Conservation (phyloP, 2,329 filamentous ascomycete species). For the Aschersonia sp. region DNA sequence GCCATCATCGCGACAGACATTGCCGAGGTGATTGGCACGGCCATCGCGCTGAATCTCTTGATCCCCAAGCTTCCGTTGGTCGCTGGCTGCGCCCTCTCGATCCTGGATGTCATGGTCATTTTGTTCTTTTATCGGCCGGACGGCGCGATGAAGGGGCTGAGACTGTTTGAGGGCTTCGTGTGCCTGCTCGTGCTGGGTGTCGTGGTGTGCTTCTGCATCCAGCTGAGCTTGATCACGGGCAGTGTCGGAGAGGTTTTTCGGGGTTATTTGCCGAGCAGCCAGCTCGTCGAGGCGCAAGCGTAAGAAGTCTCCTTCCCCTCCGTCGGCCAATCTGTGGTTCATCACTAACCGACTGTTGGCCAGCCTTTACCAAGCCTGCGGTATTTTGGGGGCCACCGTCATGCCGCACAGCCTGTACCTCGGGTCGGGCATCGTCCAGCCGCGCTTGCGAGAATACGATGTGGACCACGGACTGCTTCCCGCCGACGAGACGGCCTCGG, state of each 20-base stretch:
- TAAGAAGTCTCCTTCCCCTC: conserved; percentile 9
- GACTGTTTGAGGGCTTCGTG: conserved; percentile 52
- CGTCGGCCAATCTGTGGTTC: background rate
- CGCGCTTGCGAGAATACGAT: conserved; percentile 51
- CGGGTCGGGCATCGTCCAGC: conserved; percentile 54
- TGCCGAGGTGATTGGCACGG: conserved; percentile 58
- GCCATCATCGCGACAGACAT: conserved; percentile 61
- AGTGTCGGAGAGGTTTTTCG: conserved; percentile 44
- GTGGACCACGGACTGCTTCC: conserved; percentile 36
- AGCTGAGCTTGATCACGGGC: conserved; percentile 45
- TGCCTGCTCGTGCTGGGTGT: conserved; percentile 50
- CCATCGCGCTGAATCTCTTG: conserved; percentile 54
- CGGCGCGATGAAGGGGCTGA: conserved; percentile 41
- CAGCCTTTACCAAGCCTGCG: conserved; percentile 52
- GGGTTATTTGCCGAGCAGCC: conserved; percentile 48
- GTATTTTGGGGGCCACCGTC: conserved; percentile 63
- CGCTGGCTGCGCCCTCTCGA: conserved; percentile 53
- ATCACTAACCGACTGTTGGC: background rate
- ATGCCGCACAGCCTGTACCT: conserved; percentile 59
- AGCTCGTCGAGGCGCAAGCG: conserved; percentile 42
- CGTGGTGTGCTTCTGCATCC: conserved; percentile 56
- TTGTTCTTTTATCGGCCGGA: conserved; percentile 50
- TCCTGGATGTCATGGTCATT: conserved; percentile 53
- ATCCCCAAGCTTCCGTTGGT: conserved; percentile 49
- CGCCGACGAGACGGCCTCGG: conserved; percentile 14